Percentiles rank a stretch among this genome's conserved stretches.
Evolutionary conservation across 106 monocot genomes (phyloP).

Genomic region (Gastrodia elata): DNA sequence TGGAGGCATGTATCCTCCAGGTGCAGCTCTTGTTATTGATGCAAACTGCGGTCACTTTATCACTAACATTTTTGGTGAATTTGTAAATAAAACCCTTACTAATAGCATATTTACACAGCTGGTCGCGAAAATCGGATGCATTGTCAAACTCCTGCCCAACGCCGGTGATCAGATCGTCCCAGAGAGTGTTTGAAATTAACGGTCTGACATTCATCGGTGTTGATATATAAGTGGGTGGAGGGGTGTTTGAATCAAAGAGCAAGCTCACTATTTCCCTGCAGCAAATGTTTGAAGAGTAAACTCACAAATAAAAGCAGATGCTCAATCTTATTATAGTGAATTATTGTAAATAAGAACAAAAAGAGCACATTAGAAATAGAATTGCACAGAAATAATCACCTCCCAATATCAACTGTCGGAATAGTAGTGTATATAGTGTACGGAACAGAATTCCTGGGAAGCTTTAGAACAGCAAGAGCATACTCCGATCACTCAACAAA

Average conservation of each 20-base stretch:
- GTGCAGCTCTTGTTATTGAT: slow-evolving; percentile 47
- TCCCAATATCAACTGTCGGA: not conserved
- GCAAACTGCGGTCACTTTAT: slow-evolving; percentile 71
- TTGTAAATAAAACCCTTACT: slow-evolving; percentile 78
- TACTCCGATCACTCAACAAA: not conserved
- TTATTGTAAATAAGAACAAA: not conserved
- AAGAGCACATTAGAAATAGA: not conserved
- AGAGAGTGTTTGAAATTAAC: slow-evolving; percentile 7
- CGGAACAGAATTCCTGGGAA: not conserved
- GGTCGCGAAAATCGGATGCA: slow-evolving; percentile 71
- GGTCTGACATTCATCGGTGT: slow-evolving; percentile 20
- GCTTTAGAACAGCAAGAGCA: not conserved
- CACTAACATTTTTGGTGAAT: slow-evolving; percentile 76
- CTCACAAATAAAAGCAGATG: not conserved
- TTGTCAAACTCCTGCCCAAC: slow-evolving; percentile 93
- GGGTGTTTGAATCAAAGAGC: slow-evolving; percentile 20
- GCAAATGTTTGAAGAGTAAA: not conserved
- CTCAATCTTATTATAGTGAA: not conserved
- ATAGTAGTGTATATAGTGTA: not conserved
- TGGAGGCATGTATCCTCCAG: slow-evolving; percentile 85
- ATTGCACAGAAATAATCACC: not conserved
- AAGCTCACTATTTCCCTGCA: slow-evolving; percentile 26
- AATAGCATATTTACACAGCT: slow-evolving; percentile 69
- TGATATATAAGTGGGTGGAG: slow-evolving; percentile 17
- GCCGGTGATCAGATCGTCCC: slow-evolving; percentile 53